Percentiles rank a stretch among this genome's conserved stretches.
These are phyloP conservation scores for Crithidia expoeki DNA, from an alignment of 208 protist species.

Conservation along the genomic window DNA sequence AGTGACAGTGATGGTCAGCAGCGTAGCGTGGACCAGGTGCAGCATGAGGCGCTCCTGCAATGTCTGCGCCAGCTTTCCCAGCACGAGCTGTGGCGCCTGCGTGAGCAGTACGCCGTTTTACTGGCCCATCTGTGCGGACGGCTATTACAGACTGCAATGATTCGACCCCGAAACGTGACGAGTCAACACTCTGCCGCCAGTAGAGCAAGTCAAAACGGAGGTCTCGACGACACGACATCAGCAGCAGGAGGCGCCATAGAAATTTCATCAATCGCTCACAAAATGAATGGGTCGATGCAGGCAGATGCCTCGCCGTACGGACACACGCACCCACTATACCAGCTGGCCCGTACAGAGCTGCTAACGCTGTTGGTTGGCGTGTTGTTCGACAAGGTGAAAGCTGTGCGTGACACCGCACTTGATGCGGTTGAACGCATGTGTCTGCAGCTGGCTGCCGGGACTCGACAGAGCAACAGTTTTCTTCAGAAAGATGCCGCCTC, in stretches of 20 bases:
- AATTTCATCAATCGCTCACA: neutral
- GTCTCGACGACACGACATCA: neutral
- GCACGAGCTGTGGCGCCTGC: conserved; percentile 81
- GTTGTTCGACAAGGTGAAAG: conserved; percentile 84
- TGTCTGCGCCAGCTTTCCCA: conserved; percentile 55
- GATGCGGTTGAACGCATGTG: conserved; percentile 56
- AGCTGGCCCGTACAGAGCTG: conserved; percentile 66
- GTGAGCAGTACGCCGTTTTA: conserved; percentile 64
- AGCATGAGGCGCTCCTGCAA: conserved; percentile 48
- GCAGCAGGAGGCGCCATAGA: neutral
- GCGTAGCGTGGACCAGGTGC: conserved; percentile 37
- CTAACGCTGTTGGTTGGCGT: conserved; percentile 68
- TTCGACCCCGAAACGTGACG: neutral
- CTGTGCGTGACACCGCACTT: conserved; percentile 71
- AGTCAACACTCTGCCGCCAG: neutral
- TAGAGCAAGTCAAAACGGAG: neutral
- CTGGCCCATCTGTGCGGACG: conserved; percentile 61
- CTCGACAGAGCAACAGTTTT: conserved; percentile 12
- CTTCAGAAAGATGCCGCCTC: conserved; percentile 6
- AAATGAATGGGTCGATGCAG: neutral
- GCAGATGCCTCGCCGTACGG: conserved; percentile 11
- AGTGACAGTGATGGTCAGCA: conserved; percentile 12
- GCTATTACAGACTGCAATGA: conserved; percentile 47
- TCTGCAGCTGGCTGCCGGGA: conserved; percentile 23
- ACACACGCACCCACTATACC: conserved; percentile 52